Base-by-base conservation (phyloP, 129 eudicot genomes). In the Artemisia annua region DNA sequence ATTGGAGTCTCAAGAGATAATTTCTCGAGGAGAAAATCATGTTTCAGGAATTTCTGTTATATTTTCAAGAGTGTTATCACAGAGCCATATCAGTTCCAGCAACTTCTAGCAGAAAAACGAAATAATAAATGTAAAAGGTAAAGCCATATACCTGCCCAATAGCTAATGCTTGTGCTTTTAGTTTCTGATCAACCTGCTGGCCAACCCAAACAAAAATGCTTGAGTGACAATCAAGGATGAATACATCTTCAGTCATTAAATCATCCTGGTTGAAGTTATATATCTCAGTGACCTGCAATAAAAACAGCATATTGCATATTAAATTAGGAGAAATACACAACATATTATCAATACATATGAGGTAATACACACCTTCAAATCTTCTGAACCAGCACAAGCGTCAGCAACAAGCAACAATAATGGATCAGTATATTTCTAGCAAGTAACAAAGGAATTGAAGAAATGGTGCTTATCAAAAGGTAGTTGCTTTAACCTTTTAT, bases 151-250 rank as follows among this genome's bases (percentile, higher is more conserved):
- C 98, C 93, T 90, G 86, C 67, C 91, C 98, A 44, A 94, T 75
- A 58, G 71, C 75, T 70, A 94, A 83, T 52, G 97, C 98, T 49
- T 86, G 72, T 69, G 66, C 65, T 81, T 83, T 93, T 48, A 83
- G 73, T 86, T 87, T 86, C 63, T 87, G 74, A 15, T 86, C 95
- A 48, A 87, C 98, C 69, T 87, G 81, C 67, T 85, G 85, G 57
- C 99, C 99, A 28, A 95, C 83, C 99, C 99, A 95, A 53, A 95
- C 91, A 77, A 70, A 95, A 63, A 95, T 85, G 81, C 88, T 94
- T 11, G 91, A 84, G 75, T 85, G 91, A 76, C 99, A 90, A 78
- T 90, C 94, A 69, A 95, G 84, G 64, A 95, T 83, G 77, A 81
- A 95, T 32, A 90, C 73, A 82, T 95, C 99, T 77, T 95, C 99